Evolutionary conservation across 345 rosid species (phyloP), one percentile per base, ranked within the genome.

Genomic region (Eucalyptus urophylla): DNA sequence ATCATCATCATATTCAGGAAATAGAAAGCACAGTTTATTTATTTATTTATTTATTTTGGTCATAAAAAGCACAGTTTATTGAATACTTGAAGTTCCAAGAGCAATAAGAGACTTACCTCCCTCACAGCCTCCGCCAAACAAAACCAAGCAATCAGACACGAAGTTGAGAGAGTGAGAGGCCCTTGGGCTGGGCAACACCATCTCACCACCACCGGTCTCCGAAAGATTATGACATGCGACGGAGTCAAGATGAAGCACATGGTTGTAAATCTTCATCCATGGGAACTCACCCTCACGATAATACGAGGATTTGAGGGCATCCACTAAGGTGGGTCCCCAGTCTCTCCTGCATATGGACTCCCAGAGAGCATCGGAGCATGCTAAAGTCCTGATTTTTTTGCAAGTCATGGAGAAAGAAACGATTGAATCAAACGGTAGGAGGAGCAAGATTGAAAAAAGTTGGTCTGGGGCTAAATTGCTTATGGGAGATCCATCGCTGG

Each of bases 111-210:
- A 88, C 94, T 91, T 89, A 97, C 99, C 99, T 96, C 99, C 99
- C 93, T 97, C 97, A 89, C 95, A 91, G 88, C 99, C 99, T 89
- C 99, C 99, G 62, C 99, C 99, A 89, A 96, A 97, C 90, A 98
- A 87, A 89, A 97, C 95, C 92, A 98, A 90, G 93, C 95, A 95
- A 95, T 95, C 96, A 88, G 96, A 95, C 50, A 97, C 96, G 86
- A 97, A 96, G 88, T 96, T 95, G 93, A 98, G 96, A 88, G 98
- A 95, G 95, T 98, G 99, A 89, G 99, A 98, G 62, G 99, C 99
- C 88, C 99, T 94, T 31, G 97, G 96, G 87, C 90, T 88, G 17
- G 98, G 99, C 31, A 95, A 81, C 40, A 16, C 31, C 88, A 81
- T 81, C 47, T 92, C 93, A 65, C 93, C 89, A 33, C 88, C 91